Evolutionary conservation across 1,284 basidiomycete species (phyloP), one percentile per base, ranked within the genome.

Genomic region (Microbotryum violaceum): DNA sequence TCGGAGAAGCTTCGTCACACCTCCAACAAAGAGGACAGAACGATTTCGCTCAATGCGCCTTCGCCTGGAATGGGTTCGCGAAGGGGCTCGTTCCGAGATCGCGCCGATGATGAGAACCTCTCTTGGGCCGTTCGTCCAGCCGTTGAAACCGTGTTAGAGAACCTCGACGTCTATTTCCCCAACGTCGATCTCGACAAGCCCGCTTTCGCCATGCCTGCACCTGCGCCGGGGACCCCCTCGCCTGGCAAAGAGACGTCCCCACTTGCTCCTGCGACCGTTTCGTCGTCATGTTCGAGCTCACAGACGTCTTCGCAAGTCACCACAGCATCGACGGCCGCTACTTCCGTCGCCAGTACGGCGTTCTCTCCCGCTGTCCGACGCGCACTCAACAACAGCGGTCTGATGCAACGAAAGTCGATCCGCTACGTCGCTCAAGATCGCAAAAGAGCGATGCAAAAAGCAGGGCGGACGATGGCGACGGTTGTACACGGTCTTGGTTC

Each of bases 151-250:
- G 86, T 99, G 58, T 92, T 93, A 75, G 89, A 97, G 60, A 85
- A 89, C 60, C 81, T 98, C 8, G 90, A 97, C 71, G 85, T 89
- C 67, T 97, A 91, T 79, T 99, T 99, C 81, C 93, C 93, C 0
- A 86, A 89, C 69, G 90, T 97, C 74, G 93, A 98, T 73, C 82
- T 98, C 55, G 96, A 98, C 77, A 88, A 90, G 73, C 94, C 94
- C 1, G 86, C 98, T 62, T 88, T 97, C 60, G 93, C 97, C 68
- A 82, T 74, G 5, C 76, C 86, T 7, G 81, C 81, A 14, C 85
- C 87, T 1, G 74, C 71, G 0, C 89, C 87, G 0, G 78, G 82
- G 37, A 81, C 81, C 18, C 89, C 91, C 31, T 79, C 74, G 21
- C 60, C 64, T 4, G 52, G 49, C 27, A 50, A 42, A 42, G 37